Base-by-base conservation (phyloP, 139 green algal genomes). In the Chlamydomonas sp. region DNA sequence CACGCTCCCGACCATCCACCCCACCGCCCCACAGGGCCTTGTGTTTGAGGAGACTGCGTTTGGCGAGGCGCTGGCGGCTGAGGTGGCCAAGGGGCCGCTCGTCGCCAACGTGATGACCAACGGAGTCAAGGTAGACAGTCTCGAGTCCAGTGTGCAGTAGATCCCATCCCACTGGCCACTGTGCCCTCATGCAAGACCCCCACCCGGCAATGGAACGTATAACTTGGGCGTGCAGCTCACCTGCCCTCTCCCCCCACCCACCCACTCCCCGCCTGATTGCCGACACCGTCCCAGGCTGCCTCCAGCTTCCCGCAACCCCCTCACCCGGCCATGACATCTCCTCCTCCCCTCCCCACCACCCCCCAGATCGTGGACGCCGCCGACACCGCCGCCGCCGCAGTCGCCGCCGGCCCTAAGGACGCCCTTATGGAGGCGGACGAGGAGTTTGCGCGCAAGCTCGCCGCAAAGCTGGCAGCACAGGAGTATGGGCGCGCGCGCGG, bases 401-500 rank as follows among this genome's bases (percentile, higher is more conserved):
- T 54, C 22, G 37, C 60, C 3, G 54, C 43, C 3, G 54, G 30
- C 5, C 28, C 64, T 37, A 61, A 10, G 1, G 68, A 72, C 57
- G 31, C 38, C 24, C 57, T 37, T 10, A 49, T 69, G 76, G 72
- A 87, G 38, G 83, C 86, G 0, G 90, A 95, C 71, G 73, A 83
- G 36, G 81, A 92, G 34, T 78, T 90, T 66, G 90, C 90, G 3
- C 58, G 80, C 20, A 77, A 87, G 33, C 78, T 96, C 75, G 54
- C 72, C 73, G 90, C 89, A 43, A 87, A 94, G 81, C 76, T 91
- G 80, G 83, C 90, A 49, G 81, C 81, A 1, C 64, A 87, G 57
- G 48, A 80, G 54, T 39, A 71, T 5, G 36, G 43, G 3, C 61
- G 60, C 33, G 69, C 48, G 2, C 68, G 60, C 1, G 65, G 70